Conservation (phyloP, 208 protist species). For the Crithidia sp. region DNA sequence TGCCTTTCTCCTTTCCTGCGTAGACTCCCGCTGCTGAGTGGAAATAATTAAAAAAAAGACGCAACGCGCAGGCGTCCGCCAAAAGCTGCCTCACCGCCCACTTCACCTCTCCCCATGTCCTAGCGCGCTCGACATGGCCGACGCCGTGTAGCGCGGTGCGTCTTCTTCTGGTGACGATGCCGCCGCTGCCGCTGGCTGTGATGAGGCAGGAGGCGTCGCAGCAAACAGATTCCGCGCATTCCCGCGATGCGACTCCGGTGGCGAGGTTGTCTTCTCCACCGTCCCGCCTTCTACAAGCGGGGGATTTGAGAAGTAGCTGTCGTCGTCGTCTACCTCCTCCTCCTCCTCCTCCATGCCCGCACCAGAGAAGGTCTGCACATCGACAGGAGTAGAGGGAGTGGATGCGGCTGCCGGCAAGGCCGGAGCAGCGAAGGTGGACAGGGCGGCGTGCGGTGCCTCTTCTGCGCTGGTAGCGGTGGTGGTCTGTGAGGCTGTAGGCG, state of each 20-base stretch:
- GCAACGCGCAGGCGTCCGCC: no score
- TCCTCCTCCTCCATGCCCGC: constrained; percentile 1
- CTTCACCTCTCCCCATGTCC: not conserved
- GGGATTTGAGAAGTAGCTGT: constrained; percentile 1
- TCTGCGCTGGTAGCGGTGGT: not conserved
- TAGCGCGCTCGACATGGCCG: constrained; percentile 1
- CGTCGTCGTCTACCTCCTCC: constrained; percentile 4
- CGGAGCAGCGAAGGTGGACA: no score
- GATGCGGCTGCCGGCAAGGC: not conserved
- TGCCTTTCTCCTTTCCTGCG: no score
- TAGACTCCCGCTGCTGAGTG: not conserved
- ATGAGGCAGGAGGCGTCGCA: not conserved
- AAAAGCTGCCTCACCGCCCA: not conserved
- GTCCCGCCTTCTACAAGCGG: constrained; percentile 10
- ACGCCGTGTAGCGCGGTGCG: constrained; percentile 7
- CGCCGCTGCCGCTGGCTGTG: not conserved
- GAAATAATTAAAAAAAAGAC: not conserved
- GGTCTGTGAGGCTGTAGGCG: not conserved
- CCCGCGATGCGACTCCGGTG: not conserved
- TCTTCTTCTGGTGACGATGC: not conserved
- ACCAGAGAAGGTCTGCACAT: constrained; percentile 1
- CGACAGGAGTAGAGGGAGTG: not conserved
- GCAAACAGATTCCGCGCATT: not conserved
- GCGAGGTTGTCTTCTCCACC: constrained; percentile 17
- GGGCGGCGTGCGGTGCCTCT: not conserved